phyloP scores from a whole-genome alignment of 306 rosid genomes.

The Vigna nakashimae region DNA sequence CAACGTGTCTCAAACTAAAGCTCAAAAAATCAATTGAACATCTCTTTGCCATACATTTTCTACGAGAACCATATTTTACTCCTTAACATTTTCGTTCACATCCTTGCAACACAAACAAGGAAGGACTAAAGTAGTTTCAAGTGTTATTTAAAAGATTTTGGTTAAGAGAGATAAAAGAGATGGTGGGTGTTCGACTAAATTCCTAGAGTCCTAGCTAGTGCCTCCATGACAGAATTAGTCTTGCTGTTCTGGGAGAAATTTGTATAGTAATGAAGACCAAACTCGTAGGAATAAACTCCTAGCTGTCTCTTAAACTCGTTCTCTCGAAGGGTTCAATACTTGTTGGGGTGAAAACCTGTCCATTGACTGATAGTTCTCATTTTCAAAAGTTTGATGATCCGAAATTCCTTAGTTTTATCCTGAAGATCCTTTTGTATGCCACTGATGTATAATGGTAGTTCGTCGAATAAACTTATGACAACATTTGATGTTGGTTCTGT shows the following conservation, averaged over 20 bases:
- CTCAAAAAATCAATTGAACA: not conserved
- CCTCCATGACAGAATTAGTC: slow-evolving; percentile 4
- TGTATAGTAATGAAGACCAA: not conserved
- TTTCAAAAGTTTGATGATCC: not conserved
- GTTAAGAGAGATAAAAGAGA: not conserved
- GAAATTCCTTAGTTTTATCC: not conserved
- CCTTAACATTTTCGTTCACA: not conserved
- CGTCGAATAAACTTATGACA: not conserved
- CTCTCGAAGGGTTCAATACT: not conserved
- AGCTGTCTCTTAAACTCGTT: slow-evolving; percentile 5
- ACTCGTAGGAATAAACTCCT: slow-evolving; percentile 10
- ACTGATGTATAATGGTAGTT: not conserved
- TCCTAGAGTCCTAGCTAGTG: not conserved
- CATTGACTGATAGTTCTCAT: slow-evolving; percentile 1
- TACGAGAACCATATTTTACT: not conserved
- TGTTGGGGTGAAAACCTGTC: not conserved
- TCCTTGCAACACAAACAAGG: no score
- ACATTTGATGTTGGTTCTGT: slow-evolving; percentile 14
- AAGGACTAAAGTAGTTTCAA: not conserved
- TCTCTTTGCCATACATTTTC: not conserved
- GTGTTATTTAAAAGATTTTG: not conserved
- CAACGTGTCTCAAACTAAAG: not conserved
- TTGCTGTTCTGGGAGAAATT: not conserved
- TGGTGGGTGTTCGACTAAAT: not conserved
- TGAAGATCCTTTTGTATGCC: not conserved